Conservation (phyloP, 805 yeast species). For the Wickerhamomyces subpelliculosus region DNA sequence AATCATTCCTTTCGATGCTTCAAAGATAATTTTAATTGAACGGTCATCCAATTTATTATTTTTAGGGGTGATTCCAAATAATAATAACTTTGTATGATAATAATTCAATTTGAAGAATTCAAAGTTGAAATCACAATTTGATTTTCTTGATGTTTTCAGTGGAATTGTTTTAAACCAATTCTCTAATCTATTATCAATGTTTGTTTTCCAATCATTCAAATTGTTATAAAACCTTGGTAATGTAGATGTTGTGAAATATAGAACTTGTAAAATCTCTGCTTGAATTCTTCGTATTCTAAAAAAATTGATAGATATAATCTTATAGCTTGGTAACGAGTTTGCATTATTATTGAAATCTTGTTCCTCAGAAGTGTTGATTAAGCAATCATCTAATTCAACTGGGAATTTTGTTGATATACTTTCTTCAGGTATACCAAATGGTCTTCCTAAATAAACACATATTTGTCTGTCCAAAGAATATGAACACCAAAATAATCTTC, state of each 20-base stretch:
- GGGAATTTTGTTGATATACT: conserved; percentile 68
- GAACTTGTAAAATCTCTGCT: conserved; percentile 63
- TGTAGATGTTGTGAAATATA: conserved; percentile 62
- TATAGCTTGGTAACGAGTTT: conserved; percentile 52
- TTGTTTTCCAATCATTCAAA: conserved; percentile 56
- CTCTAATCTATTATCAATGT: conserved; percentile 45
- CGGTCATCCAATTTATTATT: conserved; percentile 44
- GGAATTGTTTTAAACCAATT: conserved; percentile 51
- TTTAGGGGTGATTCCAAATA: conserved; percentile 76
- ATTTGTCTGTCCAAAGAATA: conserved; percentile 82
- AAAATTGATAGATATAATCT: conserved; percentile 58
- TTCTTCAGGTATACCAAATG: conserved; percentile 84
- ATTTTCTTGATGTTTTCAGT: conserved; percentile 48
- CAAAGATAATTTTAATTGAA: conserved; percentile 51
- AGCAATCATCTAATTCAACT: conserved; percentile 65
- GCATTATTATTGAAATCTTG: conserved; percentile 33
- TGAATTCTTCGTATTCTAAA: conserved; percentile 68
- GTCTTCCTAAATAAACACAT: conserved; percentile 80
- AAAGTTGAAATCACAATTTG: conserved; percentile 69
- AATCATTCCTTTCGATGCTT: conserved; percentile 62
- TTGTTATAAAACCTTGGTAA: conserved; percentile 55
- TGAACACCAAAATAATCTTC: conserved; percentile 84
- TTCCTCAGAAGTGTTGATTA: conserved; percentile 34
- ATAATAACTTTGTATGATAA: conserved; percentile 61
- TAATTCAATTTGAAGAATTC: conserved; percentile 71